Conservation (phyloP, 2,329 filamentous ascomycete species). For the Colletotrichum tanaceti region DNA sequence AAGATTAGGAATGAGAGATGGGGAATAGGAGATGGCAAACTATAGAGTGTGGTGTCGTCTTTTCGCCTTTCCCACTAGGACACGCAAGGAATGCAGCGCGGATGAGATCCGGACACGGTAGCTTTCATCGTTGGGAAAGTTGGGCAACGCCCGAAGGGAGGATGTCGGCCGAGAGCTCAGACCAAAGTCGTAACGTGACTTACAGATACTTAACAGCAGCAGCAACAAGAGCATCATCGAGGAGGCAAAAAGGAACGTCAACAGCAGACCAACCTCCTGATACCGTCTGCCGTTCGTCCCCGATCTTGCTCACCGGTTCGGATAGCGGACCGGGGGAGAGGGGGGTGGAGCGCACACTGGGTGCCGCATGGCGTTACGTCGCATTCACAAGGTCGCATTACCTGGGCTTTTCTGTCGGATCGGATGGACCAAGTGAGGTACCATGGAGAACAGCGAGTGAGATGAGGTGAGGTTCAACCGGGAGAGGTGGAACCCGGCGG, state of each 20-base stretch:
- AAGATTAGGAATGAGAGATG: not conserved
- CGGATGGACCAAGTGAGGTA: not conserved
- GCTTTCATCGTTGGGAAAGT: constrained; percentile 1
- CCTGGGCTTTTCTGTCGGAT: not conserved
- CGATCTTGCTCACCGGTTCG: constrained; percentile 9
- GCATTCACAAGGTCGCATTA: constrained; percentile 3
- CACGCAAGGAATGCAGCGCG: constrained; percentile 4
- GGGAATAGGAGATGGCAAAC: constrained; percentile 13
- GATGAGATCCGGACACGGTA: constrained; percentile 4
- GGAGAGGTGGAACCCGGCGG: constrained; percentile 6
- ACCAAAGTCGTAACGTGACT: not conserved
- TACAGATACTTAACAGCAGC: too few relatives aligned
- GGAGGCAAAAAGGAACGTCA: not conserved
- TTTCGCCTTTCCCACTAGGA: constrained; percentile 7
- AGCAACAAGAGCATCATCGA: not conserved
- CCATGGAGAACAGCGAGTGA: not conserved
- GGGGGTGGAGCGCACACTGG: not conserved
- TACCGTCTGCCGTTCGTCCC: not conserved
- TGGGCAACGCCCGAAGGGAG: not conserved
- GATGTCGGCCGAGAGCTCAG: not conserved
- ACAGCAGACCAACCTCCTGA: not conserved
- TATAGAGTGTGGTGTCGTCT: not conserved
- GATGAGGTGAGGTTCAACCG: constrained; percentile 11
- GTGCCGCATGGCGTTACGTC: not conserved
- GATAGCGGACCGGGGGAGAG: not conserved